Base-by-base conservation (phyloP, 2,329 filamentous ascomycete species). In the Trichophaea hybrida region DNA sequence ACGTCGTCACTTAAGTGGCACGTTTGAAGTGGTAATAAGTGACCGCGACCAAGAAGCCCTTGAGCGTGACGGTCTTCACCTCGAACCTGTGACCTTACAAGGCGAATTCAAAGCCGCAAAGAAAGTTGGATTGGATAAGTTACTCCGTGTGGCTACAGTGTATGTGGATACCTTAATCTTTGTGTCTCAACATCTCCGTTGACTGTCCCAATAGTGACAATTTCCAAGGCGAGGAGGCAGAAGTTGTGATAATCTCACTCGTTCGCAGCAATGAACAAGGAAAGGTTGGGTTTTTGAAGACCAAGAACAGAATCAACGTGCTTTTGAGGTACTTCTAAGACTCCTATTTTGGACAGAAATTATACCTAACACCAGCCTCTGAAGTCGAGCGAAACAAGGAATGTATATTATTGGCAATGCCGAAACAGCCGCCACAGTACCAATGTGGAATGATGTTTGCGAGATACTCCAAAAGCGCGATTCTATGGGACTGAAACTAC, bases 181-280 rank as follows among this genome's bases (percentile, higher is more conserved):
- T 46, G 13, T 17, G 1, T 17, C 5, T 12, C n/a, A 46, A 46
- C n/a, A 12, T 6, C n/a, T 46, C 24, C 13, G 24, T 5, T 12
- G n/a, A 46, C n/a, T 12, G 24, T n/a, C 24, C 5, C n/a, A 13
- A 46, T 12, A 46, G 40, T n/a, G 40, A 46, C 24, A 46, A 88
- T 64, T 89, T 87, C 58, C 84, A 90, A 66, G 86, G 85, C 0
- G 85, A 90, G 68, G 85, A 90, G 66, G 82, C 81, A 1, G 83
- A 85, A 56, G 73, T 90, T 7, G 75, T 90, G 0, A 73, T 90
- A 1, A 73, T 89, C 0, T 86, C 82, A 0, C 73, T 90, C 0
- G 84, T 88, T 0, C 78, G 86, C 43, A 86, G 84, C 71, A 90
- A 90, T 64, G 62, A 69, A 0, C 66, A 77, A 6, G 72, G 71